A percentile compares a stretch with the other conserved stretches of the same genome.
These are phyloP conservation scores for Amphirosellinia nigrospora DNA, from an alignment of 495 filamentous ascomycete genomes.

Conservation along the genomic window DNA sequence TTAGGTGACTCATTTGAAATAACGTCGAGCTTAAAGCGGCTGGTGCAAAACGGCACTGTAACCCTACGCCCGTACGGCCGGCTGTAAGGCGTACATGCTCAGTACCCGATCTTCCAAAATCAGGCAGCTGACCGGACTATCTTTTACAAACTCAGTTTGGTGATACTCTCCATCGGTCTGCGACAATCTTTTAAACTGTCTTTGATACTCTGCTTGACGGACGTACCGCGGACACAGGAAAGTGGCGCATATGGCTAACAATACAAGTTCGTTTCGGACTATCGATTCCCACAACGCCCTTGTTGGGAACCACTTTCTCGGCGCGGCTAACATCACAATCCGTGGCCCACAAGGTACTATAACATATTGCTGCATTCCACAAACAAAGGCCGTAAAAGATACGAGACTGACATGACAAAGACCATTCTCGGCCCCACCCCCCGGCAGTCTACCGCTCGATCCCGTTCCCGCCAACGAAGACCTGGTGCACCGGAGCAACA, in stretches of 20 bases:
- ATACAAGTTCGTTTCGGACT: background rate
- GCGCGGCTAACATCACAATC: background rate
- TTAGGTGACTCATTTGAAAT: too few relatives aligned
- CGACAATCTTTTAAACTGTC: background rate
- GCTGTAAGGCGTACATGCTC: too few relatives aligned
- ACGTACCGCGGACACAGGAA: too few relatives aligned
- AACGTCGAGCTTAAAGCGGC: too few relatives aligned
- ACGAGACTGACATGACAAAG: background rate
- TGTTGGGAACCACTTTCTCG: conserved; percentile 4
- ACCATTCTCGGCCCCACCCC: background rate
- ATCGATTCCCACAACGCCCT: background rate
- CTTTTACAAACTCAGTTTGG: background rate
- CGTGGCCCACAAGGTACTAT: background rate
- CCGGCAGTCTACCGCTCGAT: conserved; percentile 11
- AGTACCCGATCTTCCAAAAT: background rate
- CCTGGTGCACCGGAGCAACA: conserved; percentile 20
- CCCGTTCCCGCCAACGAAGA: conserved; percentile 31
- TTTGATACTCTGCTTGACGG: background rate
- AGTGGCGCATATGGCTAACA: background rate
- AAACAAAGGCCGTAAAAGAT: background rate
- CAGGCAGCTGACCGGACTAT: background rate
- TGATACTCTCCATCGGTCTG: background rate
- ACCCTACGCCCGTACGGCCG: too few relatives aligned
- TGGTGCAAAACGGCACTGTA: too few relatives aligned
- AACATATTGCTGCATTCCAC: background rate